phyloP scores from a whole-genome alignment of 2,329 filamentous ascomycete genomes.

The Aspergillus amoenus region DNA sequence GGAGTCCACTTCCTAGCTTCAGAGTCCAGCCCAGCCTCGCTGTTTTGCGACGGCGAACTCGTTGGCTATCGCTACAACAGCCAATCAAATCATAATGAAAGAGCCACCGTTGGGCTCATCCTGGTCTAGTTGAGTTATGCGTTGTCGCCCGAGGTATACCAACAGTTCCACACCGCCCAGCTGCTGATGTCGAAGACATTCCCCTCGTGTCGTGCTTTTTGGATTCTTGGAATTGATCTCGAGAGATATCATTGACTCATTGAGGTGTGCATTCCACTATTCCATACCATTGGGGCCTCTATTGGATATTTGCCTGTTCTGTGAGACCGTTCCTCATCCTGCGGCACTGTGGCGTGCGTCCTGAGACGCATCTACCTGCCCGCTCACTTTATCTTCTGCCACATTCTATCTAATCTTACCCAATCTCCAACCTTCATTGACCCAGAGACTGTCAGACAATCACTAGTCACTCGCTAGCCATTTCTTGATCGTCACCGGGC shows the following conservation, averaged over 20 bases:
- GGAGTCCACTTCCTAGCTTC: background rate
- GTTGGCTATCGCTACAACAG: background rate
- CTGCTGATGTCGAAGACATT: background rate
- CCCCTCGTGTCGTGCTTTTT: background rate
- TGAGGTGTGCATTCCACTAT: constrained; percentile 1
- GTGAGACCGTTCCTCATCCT: background rate
- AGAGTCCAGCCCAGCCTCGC: background rate
- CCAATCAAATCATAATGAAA: background rate
- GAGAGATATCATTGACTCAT: background rate
- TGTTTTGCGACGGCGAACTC: background rate
- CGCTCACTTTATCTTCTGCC: constrained; percentile 2
- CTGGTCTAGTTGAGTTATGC: background rate
- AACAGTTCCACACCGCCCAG: constrained; percentile 4
- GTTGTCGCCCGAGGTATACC: background rate
- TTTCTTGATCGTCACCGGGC: constrained; percentile 2
- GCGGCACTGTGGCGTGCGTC: background rate
- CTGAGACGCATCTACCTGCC: background rate
- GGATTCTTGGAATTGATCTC: background rate
- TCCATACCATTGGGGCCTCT: constrained; percentile 2
- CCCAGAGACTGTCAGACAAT: background rate
- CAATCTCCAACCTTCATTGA: background rate
- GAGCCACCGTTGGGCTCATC: constrained; percentile 2
- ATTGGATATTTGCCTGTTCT: constrained; percentile 4
- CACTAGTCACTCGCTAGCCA: background rate
- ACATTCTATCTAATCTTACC: background rate